Evolutionary conservation across 208 protist species (phyloP).

Genomic region (Lotmaria passim): DNA sequence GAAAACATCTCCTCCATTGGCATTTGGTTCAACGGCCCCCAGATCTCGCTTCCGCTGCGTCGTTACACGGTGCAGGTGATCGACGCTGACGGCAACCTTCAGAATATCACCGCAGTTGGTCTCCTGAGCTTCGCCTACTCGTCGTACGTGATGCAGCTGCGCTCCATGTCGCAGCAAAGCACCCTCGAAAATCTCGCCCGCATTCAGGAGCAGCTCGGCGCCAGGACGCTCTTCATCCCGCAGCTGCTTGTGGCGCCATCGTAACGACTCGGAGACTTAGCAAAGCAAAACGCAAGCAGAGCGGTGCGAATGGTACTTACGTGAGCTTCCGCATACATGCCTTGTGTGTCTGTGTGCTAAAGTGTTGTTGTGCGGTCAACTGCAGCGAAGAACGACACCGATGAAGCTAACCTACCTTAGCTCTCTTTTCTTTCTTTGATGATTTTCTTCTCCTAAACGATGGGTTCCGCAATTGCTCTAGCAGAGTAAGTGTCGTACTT

Average conservation of each 20-base stretch:
- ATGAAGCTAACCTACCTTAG: too few species aligned
- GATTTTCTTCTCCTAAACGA: too few species aligned
- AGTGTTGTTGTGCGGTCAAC: too few species aligned
- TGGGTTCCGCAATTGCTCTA: too few species aligned
- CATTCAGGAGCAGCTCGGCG: constrained; percentile 54
- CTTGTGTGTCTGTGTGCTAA: too few species aligned
- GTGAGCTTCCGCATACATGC: neutral
- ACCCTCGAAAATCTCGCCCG: constrained; percentile 46
- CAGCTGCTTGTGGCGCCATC: constrained; percentile 48
- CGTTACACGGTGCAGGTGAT: constrained; percentile 62
- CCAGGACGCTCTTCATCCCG: constrained; percentile 59
- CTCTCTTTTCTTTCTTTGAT: too few species aligned
- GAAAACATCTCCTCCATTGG: constrained; percentile 80
- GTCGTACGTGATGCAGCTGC: constrained; percentile 74
- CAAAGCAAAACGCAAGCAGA: neutral
- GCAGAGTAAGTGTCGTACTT: too few species aligned
- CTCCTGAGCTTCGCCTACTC: constrained; percentile 75
- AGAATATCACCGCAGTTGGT: constrained; percentile 66
- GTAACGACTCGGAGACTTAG: constrained; percentile 8
- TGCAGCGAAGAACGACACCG: too few species aligned
- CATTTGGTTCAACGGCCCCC: constrained; percentile 66
- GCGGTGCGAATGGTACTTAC: neutral
- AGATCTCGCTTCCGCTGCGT: constrained; percentile 71
- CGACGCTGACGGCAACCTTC: constrained; percentile 30
- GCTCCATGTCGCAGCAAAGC: constrained; percentile 48